phyloP scores from a whole-genome alignment of 2,329 filamentous ascomycete species.

The Colletotrichum sansevieriae region DNA sequence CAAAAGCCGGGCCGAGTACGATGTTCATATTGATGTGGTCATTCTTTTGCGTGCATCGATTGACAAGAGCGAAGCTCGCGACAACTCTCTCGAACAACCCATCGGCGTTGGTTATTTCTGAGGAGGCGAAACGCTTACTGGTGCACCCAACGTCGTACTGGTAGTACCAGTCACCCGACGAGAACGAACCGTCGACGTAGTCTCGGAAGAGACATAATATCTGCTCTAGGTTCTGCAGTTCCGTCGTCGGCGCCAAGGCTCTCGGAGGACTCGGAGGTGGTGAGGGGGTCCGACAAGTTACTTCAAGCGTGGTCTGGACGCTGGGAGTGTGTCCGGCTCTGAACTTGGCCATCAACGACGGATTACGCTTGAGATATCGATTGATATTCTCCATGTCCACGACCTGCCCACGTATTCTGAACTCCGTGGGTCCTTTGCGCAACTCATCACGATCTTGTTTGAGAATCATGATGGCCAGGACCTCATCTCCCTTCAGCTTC shows the following conservation, averaged over 20 bases:
- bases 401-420: constrained; percentile 54
- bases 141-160: constrained; percentile 50
- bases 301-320: constrained; percentile 49
- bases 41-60: constrained; percentile 50
- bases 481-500: constrained; percentile 57
- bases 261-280: constrained; percentile 45
- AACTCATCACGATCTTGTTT: constrained; percentile 53
- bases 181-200: constrained; percentile 50
- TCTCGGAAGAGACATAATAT: constrained; percentile 47
- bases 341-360: constrained; percentile 50
- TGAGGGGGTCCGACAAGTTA: constrained; percentile 50
- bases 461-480: constrained; percentile 54
- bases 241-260: constrained; percentile 43
- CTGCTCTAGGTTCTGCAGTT: constrained; percentile 46
- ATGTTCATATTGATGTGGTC: constrained; percentile 50
- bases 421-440: constrained; percentile 49
- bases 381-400: constrained; percentile 56
- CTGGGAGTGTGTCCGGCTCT: constrained; percentile 49
- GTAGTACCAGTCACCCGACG: constrained; percentile 47
- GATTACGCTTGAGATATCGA: constrained; percentile 56
- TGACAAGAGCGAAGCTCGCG: constrained; percentile 51
- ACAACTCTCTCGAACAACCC: constrained; percentile 53
- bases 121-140: constrained; percentile 38
- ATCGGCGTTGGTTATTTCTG: constrained; percentile 47
- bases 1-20: constrained; percentile 51